These are phyloP conservation scores for Diospyros kaki DNA, from an alignment of 148 eudicot species.

Conservation along the genomic window DNA sequence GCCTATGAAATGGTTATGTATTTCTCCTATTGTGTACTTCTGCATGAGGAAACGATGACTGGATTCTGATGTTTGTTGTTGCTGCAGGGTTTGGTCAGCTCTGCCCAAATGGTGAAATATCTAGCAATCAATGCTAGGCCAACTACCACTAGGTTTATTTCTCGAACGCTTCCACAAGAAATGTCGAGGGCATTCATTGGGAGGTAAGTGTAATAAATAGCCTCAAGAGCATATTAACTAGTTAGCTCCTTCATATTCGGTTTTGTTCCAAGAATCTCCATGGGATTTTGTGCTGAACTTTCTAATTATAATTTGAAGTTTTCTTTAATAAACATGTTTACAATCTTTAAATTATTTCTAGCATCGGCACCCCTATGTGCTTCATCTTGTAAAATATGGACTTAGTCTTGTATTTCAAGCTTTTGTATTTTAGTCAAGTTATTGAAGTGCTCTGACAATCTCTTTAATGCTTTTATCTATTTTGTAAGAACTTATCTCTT, in stretches of 20 bases:
- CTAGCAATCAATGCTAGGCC: conserved; percentile 88
- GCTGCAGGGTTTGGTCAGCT: conserved; percentile 84
- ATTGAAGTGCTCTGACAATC: neutral
- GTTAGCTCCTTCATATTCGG: too few relatives aligned
- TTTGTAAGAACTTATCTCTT: neutral
- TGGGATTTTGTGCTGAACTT: neutral
- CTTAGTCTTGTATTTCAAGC: neutral
- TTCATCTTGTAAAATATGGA: too few relatives aligned
- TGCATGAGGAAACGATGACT: neutral
- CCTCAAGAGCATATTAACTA: too few relatives aligned
- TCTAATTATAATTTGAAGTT: neutral
- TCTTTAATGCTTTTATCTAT: neutral
- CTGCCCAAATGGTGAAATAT: conserved; percentile 85
- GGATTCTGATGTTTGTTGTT: conserved; percentile 21
- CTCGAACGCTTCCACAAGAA: conserved; percentile 82
- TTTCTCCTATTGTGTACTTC: neutral
- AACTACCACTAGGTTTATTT: conserved; percentile 65
- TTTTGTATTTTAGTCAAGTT: neutral
- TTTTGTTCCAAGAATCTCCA: neutral
- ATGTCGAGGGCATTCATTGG: conserved; percentile 90
- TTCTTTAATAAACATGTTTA: neutral
- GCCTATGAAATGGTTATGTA: conserved; percentile 80
- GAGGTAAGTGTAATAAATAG: conserved; percentile 37
- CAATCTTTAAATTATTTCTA: neutral
- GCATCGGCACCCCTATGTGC: neutral